A percentile compares a stretch with the other conserved stretches of the same genome.
Evolutionary conservation across 768 basidiomycete species (phyloP).

Genomic region (Clitopilus passeckerianus): DNA sequence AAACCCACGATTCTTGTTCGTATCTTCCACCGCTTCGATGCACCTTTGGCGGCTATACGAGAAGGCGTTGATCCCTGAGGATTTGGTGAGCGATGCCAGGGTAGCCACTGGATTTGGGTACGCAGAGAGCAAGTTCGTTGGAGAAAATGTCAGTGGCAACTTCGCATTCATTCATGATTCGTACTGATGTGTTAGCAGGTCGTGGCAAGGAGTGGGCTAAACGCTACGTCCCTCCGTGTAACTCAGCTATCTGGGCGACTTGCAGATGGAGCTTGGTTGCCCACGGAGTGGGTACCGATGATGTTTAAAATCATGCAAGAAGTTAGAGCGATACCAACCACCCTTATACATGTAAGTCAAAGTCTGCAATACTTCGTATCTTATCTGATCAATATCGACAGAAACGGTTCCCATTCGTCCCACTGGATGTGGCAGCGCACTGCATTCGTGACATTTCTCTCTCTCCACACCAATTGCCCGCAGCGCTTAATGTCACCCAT

Average conservation of each 20-base stretch:
- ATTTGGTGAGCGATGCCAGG: neutral
- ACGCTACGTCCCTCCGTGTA: slow-evolving; percentile 19
- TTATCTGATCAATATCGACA: neutral
- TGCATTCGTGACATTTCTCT: slow-evolving; percentile 9
- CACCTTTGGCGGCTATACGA: slow-evolving; percentile 8
- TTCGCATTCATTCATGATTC: neutral
- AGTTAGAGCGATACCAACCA: slow-evolving; percentile 14
- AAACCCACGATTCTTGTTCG: slow-evolving; percentile 22
- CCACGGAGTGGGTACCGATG: slow-evolving; percentile 27
- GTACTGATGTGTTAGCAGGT: slow-evolving; percentile 9
- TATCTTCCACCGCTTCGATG: slow-evolving; percentile 24
- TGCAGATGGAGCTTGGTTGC: slow-evolving; percentile 26
- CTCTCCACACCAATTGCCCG: neutral
- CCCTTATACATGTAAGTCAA: neutral
- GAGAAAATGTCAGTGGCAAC: neutral
- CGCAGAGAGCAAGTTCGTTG: neutral
- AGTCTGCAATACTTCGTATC: neutral
- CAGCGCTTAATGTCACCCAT: slow-evolving; percentile 29
- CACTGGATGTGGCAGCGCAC: slow-evolving; percentile 21
- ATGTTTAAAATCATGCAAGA: slow-evolving; percentile 23
- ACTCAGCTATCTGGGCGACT: slow-evolving; percentile 26
- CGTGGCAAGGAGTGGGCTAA: slow-evolving; percentile 17
- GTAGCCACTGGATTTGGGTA: neutral
- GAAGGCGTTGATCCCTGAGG: slow-evolving; percentile 1
- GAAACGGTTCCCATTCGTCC: slow-evolving; percentile 26